phyloP scores from a whole-genome alignment of 1,139 yeast species.

The Protomyces macrosporus region DNA sequence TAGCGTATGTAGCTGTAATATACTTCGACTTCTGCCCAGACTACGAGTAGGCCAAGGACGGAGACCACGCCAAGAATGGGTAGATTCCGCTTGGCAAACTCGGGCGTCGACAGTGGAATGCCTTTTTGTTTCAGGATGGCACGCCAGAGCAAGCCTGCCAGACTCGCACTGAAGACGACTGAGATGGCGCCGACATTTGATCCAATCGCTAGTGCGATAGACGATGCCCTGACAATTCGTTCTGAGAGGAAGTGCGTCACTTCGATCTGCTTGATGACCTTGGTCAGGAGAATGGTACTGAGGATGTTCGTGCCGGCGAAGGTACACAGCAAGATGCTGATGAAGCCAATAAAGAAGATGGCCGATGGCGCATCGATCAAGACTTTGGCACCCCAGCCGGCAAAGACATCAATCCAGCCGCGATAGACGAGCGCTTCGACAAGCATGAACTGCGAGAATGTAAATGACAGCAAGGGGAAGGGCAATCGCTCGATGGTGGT shows the following conservation, averaged over 20 bases:
- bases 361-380: slow-evolving; percentile 4
- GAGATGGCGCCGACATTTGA: slow-evolving; percentile 24
- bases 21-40: slow-evolving; percentile 23
- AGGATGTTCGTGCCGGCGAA: slow-evolving; percentile 26
- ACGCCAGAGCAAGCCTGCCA: slow-evolving; percentile 26
- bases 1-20: slow-evolving; percentile 21
- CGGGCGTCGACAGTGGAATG: slow-evolving; percentile 6
- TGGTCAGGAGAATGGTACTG: slow-evolving; percentile 20
- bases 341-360: slow-evolving; percentile 19
- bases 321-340: slow-evolving; percentile 23
- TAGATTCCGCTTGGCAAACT: slow-evolving; percentile 23
- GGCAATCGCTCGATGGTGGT: slow-evolving; percentile 23
- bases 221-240: slow-evolving; percentile 5
- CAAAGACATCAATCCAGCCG: slow-evolving; percentile 26
- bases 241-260: background rate
- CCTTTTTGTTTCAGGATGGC: slow-evolving; percentile 18
- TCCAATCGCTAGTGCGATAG: slow-evolving; percentile 20
- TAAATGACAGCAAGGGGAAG: slow-evolving; percentile 21
- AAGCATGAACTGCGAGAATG: slow-evolving; percentile 25
- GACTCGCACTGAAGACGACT: slow-evolving; percentile 21
- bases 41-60: slow-evolving; percentile 11
- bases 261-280: slow-evolving; percentile 10
- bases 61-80: slow-evolving; percentile 1
- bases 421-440: slow-evolving; percentile 25
- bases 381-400: slow-evolving; percentile 16